Evolutionary conservation across 2,329 filamentous ascomycete species (phyloP).

Genomic region (Bipolaris cookei): DNA sequence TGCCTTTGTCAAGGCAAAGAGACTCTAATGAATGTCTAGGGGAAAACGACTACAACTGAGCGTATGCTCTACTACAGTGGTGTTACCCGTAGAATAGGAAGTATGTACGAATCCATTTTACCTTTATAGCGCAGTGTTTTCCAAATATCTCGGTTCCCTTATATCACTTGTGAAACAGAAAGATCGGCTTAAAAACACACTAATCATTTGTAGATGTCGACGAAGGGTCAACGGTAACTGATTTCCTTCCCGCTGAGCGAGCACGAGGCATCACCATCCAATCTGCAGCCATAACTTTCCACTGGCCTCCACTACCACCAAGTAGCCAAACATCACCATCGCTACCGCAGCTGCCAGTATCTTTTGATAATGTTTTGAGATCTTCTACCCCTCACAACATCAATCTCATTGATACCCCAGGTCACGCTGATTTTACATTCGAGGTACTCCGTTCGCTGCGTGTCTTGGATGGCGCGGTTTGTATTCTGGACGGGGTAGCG

Average conservation of each 20-base stretch:
- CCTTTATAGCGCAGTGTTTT: neutral
- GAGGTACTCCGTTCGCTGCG: constrained; percentile 91
- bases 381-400: constrained; percentile 62
- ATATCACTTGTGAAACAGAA: too few relatives aligned
- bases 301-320: constrained; percentile 75
- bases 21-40: constrained; percentile 52
- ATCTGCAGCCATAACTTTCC: constrained; percentile 93
- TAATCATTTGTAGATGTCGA: constrained; percentile 72
- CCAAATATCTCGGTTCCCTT: neutral
- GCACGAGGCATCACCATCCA: constrained; percentile 96
- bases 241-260: constrained; percentile 92
- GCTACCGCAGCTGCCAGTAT: constrained; percentile 38
- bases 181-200: neutral
- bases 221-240: constrained; percentile 94
- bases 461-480: constrained; percentile 88
- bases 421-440: constrained; percentile 96
- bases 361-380: constrained; percentile 48
- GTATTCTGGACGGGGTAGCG: constrained; percentile 88
- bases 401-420: constrained; percentile 82
- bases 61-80: constrained; percentile 98
- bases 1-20: neutral
- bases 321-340: constrained; percentile 24
- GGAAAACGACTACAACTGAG: constrained; percentile 98
- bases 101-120: constrained; percentile 44
- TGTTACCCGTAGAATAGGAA: constrained; percentile 82